These are phyloP conservation scores for Sugiyamaella lignohabitans DNA, from an alignment of 805 yeast species.

Conservation along the genomic window DNA sequence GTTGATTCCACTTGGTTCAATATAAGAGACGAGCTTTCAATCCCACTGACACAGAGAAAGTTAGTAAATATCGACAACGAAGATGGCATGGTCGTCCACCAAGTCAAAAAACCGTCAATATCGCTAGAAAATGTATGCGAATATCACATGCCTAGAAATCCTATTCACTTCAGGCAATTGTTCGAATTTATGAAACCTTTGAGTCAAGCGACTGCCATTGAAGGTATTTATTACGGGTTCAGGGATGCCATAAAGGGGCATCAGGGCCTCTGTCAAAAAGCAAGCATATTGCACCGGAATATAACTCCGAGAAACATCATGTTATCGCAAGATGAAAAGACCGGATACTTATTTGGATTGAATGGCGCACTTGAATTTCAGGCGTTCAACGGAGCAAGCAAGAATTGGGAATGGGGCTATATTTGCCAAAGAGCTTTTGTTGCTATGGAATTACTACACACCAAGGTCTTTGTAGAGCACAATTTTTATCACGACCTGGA, in stretches of 20 bases:
- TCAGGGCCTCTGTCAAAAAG: not conserved
- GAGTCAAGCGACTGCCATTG: not conserved
- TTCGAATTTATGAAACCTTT: constrained; percentile 6
- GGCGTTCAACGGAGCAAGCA: not conserved
- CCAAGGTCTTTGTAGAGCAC: constrained; percentile 3
- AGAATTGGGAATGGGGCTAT: constrained; percentile 4
- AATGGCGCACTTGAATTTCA: constrained; percentile 4
- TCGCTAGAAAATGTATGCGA: not conserved
- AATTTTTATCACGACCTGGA: constrained; percentile 8
- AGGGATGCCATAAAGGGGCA: constrained; percentile 5
- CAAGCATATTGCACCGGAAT: constrained; percentile 6
- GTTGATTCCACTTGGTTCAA: constrained; percentile 5
- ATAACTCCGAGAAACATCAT: constrained; percentile 3
- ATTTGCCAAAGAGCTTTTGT: constrained; percentile 2
- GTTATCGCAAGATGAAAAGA: constrained; percentile 2
- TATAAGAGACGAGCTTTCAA: not conserved
- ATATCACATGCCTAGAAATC: not conserved
- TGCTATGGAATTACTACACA: constrained; percentile 1
- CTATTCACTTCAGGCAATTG: constrained; percentile 4
- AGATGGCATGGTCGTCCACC: not conserved
- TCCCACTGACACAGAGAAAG: constrained; percentile 1
- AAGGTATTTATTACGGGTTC: constrained; percentile 3
- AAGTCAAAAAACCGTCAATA: not conserved
- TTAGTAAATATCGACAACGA: constrained; percentile 2
- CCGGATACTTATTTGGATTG: constrained; percentile 3